phyloP scores from a whole-genome alignment of 2,329 filamentous ascomycete species.

The Cryphonectria radicalis region DNA sequence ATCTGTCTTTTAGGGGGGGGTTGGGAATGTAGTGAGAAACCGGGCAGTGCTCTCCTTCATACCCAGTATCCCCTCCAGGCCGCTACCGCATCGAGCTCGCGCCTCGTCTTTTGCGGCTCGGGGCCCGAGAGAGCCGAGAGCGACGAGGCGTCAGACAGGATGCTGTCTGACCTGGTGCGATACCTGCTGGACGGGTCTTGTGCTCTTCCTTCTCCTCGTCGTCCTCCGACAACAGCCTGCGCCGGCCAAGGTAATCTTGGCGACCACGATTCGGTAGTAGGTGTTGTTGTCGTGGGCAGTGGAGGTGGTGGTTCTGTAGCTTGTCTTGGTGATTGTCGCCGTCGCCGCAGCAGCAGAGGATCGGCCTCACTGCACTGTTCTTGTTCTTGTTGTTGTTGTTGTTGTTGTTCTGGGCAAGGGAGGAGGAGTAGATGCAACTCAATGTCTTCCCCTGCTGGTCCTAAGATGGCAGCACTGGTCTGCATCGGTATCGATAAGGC shows the following conservation, averaged over 20 bases:
- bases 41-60: slow-evolving; percentile 20
- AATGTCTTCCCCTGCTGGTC: neutral
- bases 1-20: neutral
- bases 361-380: neutral
- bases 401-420: slow-evolving; percentile 7
- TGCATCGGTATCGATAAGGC: slow-evolving; percentile 13
- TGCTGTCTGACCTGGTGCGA: slow-evolving; percentile 18
- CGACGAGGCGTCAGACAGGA: slow-evolving; percentile 21
- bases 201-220: neutral
- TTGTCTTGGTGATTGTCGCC: neutral
- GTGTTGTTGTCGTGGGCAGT: slow-evolving; percentile 9
- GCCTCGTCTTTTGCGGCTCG: neutral
- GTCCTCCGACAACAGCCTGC: neutral
- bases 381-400: neutral
- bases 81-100: slow-evolving; percentile 25
- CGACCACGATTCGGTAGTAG: slow-evolving; percentile 8
- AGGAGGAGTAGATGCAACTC: slow-evolving; percentile 26
- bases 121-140: neutral
- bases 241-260: slow-evolving; percentile 11
- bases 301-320: neutral
- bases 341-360: slow-evolving; percentile 15
- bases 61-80: slow-evolving; percentile 34
- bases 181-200: neutral
- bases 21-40: neutral
- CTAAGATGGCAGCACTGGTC: slow-evolving; percentile 10